Percentiles rank a stretch among this genome's conserved stretches.
Conservation (phyloP, 345 rosid genomes). For the Euphorbia pulcherrima region DNA sequence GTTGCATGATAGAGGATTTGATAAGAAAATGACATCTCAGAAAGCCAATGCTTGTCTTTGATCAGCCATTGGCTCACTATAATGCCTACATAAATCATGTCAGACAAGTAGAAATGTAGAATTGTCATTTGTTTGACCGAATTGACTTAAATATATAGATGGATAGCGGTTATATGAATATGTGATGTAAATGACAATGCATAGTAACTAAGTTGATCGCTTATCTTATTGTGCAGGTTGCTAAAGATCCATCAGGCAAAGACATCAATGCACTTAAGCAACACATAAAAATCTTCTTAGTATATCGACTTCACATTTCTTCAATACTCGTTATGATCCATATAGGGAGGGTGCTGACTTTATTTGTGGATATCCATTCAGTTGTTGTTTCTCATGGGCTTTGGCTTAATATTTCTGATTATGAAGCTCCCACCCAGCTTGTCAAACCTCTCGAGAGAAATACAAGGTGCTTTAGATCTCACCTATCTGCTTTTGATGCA, state of each 20-base stretch:
- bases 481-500: too few species aligned
- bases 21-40: constrained; percentile 19
- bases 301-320: constrained; percentile 47
- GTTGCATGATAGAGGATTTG: constrained; percentile 13
- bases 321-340: too few species aligned
- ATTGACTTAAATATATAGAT: background rate
- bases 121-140: background rate
- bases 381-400: constrained; percentile 49
- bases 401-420: constrained; percentile 54
- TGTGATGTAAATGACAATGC: background rate
- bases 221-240: constrained; percentile 34
- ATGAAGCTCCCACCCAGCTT: constrained; percentile 53
- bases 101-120: background rate
- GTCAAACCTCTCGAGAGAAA: constrained; percentile 52
- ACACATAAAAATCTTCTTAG: constrained; percentile 45
- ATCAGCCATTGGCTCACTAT: constrained; percentile 17
- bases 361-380: constrained; percentile 48
- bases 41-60: constrained; percentile 16
- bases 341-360: constrained; percentile 46
- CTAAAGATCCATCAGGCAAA: constrained; percentile 48
- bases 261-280: constrained; percentile 50
- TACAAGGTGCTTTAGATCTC: too few species aligned
- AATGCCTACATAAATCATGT: constrained; percentile 9
- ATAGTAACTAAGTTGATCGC: background rate
- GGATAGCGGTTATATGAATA: background rate